Evolutionary conservation across 2,329 filamentous ascomycete species (phyloP).

Genomic region (Lachnellula hyalina): DNA sequence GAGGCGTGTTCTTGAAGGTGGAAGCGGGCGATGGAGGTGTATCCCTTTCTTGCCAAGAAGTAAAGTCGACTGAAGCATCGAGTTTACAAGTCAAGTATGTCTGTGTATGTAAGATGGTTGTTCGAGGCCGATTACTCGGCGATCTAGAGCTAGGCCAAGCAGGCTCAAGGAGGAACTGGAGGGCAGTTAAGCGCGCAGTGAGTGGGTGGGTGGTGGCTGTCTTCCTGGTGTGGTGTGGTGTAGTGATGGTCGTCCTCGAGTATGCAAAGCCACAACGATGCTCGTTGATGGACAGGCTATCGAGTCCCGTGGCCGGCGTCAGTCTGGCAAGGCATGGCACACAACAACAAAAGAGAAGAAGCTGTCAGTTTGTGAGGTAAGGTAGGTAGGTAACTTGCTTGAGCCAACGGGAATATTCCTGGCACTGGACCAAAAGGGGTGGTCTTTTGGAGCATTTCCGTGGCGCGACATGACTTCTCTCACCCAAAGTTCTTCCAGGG

Average conservation of each 20-base stretch:
- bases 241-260: not conserved
- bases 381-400: not conserved
- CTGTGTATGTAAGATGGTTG: not conserved
- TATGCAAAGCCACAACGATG: not conserved
- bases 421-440: not conserved
- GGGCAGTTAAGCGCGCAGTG: not conserved
- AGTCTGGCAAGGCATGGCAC: not conserved
- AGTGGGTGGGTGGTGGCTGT: not conserved
- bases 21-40: slow-evolving; percentile 5
- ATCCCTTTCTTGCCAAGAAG: not conserved
- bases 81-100: not conserved
- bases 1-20: slow-evolving; percentile 16
- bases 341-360: not conserved
- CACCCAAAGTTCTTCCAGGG: not conserved
- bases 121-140: not conserved
- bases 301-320: not conserved
- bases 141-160: slow-evolving; percentile 7
- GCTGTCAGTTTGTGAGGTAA: not conserved
- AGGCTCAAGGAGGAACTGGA: not conserved
- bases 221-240: not conserved
- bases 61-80: not conserved
- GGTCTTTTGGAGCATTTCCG: slow-evolving; percentile 1
- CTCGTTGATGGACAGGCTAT: not conserved
- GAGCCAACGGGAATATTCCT: not conserved
- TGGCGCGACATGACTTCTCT: not conserved